Percentiles rank a stretch among this genome's conserved stretches.
phyloP scores from a whole-genome alignment of 768 basidiomycete species.

The Leccinum subtestaceum region DNA sequence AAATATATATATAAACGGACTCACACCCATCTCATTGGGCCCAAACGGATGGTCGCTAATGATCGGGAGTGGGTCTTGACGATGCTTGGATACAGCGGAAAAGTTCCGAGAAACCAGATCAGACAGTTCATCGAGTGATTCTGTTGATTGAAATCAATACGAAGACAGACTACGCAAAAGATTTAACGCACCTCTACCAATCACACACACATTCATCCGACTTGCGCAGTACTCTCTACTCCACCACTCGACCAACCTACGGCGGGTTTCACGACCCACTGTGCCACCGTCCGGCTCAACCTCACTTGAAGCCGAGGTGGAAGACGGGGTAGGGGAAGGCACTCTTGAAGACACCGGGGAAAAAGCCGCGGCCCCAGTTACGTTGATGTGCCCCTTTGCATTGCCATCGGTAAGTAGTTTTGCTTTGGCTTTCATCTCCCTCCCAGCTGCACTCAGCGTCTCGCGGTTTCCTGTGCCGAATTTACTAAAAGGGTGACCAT shows the following conservation, averaged over 20 bases:
- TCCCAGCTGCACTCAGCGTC: conserved; percentile 64
- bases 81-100: conserved; percentile 67
- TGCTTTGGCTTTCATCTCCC: conserved; percentile 50
- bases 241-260: conserved; percentile 86
- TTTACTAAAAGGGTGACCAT: conserved; percentile 83
- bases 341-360: conserved; percentile 54
- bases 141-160: conserved; percentile 35
- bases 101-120: conserved; percentile 62
- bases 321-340: conserved; percentile 59
- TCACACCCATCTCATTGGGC: conserved; percentile 63
- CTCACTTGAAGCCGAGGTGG: conserved; percentile 51
- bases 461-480: conserved; percentile 87
- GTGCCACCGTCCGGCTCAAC: conserved; percentile 71
- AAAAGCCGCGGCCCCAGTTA: conserved; percentile 26
- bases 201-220: conserved; percentile 75
- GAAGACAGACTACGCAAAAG: not conserved
- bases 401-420: conserved; percentile 31
- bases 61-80: conserved; percentile 56
- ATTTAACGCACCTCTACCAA: conserved; percentile 63
- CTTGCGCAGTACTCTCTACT: conserved; percentile 74
- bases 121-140: conserved; percentile 72
- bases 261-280: conserved; percentile 75
- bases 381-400: conserved; percentile 24
- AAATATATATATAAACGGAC: conserved; percentile 28
- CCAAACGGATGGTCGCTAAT: conserved; percentile 77